A percentile compares a stretch with the other conserved stretches of the same genome.
Conservation (phyloP, 2,329 filamentous ascomycete genomes). For the Pseudogymnoascus sp. region DNA sequence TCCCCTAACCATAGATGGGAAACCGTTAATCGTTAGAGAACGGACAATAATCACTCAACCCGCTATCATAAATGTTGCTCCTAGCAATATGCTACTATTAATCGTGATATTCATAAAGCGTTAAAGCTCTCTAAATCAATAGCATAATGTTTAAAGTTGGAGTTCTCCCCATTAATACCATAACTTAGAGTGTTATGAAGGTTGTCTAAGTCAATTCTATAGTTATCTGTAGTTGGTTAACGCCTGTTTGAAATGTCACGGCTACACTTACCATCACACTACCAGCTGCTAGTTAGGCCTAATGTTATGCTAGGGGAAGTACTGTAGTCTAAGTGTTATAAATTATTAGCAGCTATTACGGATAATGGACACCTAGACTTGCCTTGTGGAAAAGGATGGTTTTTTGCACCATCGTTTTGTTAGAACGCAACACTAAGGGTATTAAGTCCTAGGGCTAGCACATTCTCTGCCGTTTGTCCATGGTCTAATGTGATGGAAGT, state of each 20-base stretch:
- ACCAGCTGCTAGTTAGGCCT: not conserved
- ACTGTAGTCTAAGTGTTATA: not conserved
- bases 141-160: not conserved
- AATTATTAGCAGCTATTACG: not conserved
- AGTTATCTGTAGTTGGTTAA: not conserved
- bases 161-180: not conserved
- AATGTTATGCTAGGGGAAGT: not conserved
- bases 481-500: not conserved
- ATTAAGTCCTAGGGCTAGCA: not conserved
- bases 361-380: not conserved
- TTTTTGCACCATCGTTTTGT: not conserved
- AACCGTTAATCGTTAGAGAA: constrained; percentile 1
- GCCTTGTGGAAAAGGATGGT: not conserved
- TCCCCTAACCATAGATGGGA: constrained; percentile 1
- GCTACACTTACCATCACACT: not conserved
- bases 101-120: not conserved
- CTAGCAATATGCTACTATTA: not conserved
- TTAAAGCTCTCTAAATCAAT: not conserved
- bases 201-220: not conserved
- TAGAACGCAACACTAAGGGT: not conserved
- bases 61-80: not conserved
- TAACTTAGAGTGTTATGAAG: not conserved
- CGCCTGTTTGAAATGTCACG: not conserved
- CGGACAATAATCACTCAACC: constrained; percentile 1
- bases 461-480: not conserved